A percentile compares a stretch with the other conserved stretches of the same genome.
Evolutionary conservation across 176 grass and related monocot species (phyloP).

Genomic region (Aegilops umbellulata): DNA sequence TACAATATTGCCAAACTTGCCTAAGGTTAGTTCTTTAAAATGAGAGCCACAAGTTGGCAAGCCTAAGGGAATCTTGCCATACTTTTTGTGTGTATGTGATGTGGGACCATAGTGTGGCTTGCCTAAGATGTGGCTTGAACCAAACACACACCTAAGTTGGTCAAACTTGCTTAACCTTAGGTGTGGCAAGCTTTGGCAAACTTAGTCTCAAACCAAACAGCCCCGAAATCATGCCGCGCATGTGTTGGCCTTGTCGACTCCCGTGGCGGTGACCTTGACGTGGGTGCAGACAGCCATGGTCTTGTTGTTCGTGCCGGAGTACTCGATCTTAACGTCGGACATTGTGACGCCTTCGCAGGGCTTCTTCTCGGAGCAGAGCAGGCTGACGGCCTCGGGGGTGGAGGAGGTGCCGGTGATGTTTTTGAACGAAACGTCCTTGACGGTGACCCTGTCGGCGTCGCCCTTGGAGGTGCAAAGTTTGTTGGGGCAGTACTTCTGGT

Average conservation of each 20-base stretch:
- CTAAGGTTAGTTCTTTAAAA: too few species aligned
- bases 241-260: background rate
- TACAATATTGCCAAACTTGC: too few species aligned
- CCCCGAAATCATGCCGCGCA: background rate
- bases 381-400: constrained; percentile 35
- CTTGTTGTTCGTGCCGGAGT: constrained; percentile 5
- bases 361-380: constrained; percentile 43
- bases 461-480: constrained; percentile 35
- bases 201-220: too few species aligned
- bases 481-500: constrained; percentile 78
- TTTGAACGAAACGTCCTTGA: constrained; percentile 47
- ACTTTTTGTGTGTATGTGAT: too few species aligned
- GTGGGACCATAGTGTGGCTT: too few species aligned
- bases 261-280: background rate
- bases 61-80: too few species aligned
- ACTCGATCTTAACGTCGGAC: constrained; percentile 27
- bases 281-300: constrained; percentile 10
- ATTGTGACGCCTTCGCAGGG: constrained; percentile 45
- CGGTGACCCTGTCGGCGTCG: constrained; percentile 42
- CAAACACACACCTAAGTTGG: too few species aligned
- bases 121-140: too few species aligned
- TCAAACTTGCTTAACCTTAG: too few species aligned
- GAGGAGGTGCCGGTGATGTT: constrained; percentile 61
- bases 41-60: too few species aligned
- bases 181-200: too few species aligned